Conservation (phyloP, 106 monocot genomes). For the Triglochin maritima region DNA sequence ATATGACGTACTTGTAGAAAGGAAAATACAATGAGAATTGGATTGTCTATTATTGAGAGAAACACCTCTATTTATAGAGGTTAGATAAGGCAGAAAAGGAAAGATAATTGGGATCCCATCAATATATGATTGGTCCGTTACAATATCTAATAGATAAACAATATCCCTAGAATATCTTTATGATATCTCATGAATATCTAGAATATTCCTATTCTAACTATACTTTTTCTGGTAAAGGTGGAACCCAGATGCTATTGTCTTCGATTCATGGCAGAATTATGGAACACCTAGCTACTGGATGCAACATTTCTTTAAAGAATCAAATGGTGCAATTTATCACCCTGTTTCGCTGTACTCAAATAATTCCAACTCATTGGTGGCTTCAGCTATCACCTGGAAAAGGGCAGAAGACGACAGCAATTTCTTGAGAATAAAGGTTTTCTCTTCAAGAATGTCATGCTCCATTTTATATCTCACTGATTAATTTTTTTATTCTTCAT, state of each 20-base stretch:
- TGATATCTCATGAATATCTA: too few species aligned
- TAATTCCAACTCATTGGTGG: constrained; percentile 30
- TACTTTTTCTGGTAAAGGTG: constrained; percentile 19
- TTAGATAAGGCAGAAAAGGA: too few species aligned
- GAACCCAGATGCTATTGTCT: constrained; percentile 90
- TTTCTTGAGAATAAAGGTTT: constrained; percentile 79
- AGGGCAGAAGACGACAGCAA: constrained; percentile 27
- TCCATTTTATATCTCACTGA: neutral
- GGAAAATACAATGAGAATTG: too few species aligned
- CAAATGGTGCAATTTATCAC: constrained; percentile 55
- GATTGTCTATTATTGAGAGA: too few species aligned
- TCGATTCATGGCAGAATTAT: constrained; percentile 79
- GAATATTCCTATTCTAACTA: too few species aligned
- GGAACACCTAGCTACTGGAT: constrained; percentile 98
- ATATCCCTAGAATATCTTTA: too few species aligned
- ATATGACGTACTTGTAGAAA: too few species aligned
- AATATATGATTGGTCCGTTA: too few species aligned
- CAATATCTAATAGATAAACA: too few species aligned
- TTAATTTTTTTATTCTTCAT: neutral
- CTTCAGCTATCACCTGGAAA: constrained; percentile 77
- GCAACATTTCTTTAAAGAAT: constrained; percentile 85
- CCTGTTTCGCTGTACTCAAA: constrained; percentile 36
- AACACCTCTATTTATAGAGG: too few species aligned
- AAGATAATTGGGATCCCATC: too few species aligned
- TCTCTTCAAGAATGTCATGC: too few species aligned